These are phyloP conservation scores for Moesziomyces sp. DNA, from an alignment of 1,284 basidiomycete genomes.

Conservation along the genomic window DNA sequence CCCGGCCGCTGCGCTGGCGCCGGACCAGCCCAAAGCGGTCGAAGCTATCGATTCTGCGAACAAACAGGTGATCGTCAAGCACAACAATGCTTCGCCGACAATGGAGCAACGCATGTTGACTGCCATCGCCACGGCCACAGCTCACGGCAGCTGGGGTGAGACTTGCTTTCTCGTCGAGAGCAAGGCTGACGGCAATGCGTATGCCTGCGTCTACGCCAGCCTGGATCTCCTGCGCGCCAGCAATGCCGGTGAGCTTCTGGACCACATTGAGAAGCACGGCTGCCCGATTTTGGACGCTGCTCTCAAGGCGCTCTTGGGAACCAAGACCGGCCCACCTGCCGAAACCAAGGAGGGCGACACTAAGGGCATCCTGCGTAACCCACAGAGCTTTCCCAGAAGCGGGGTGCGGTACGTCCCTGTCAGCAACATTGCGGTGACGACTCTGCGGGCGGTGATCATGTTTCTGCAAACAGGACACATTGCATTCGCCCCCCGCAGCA, in stretches of 20 bases:
- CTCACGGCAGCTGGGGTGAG: constrained; percentile 19
- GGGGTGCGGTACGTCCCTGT: constrained; percentile 3
- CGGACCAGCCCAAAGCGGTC: no score
- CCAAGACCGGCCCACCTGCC: background rate
- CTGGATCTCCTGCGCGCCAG: background rate
- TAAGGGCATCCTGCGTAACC: background rate
- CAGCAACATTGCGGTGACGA: constrained; percentile 10
- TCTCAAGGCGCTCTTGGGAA: background rate
- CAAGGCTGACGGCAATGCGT: background rate
- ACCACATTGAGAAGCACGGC: background rate
- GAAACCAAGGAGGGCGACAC: background rate
- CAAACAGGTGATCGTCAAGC: background rate
- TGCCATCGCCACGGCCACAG: constrained; percentile 11
- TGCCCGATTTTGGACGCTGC: background rate
- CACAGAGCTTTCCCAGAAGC: no score
- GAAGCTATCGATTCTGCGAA: background rate
- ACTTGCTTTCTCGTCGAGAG: constrained; percentile 26
- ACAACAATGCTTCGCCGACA: background rate
- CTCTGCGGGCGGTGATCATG: constrained; percentile 14
- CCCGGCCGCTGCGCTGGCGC: no score
- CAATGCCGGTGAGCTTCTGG: background rate
- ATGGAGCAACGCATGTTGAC: constrained; percentile 1
- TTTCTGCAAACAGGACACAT: constrained; percentile 33
- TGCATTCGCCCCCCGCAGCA: constrained; percentile 4
- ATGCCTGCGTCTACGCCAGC: constrained; percentile 6